Conservation (phyloP, 345 rosid genomes). For the Populus deltoides region DNA sequence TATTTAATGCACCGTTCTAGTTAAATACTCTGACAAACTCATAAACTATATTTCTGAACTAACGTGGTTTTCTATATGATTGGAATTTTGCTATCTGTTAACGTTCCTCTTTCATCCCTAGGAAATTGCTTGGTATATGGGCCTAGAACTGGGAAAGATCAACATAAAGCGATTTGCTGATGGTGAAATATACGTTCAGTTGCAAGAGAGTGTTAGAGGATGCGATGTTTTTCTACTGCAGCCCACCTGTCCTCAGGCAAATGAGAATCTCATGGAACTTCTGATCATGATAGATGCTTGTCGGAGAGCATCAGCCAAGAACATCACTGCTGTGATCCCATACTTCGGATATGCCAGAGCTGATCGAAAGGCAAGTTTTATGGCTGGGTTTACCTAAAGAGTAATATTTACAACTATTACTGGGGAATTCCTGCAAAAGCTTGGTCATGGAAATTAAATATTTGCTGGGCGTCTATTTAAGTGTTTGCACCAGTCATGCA, state of each 20-base stretch:
- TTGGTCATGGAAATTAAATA: background rate
- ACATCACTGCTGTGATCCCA: conserved; percentile 90
- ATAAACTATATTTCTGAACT: background rate
- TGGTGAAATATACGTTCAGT: conserved; percentile 92
- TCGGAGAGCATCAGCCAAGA: conserved; percentile 89
- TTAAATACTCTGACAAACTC: background rate
- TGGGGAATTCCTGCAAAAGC: background rate
- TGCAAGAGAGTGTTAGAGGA: conserved; percentile 96
- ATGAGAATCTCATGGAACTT: conserved; percentile 96
- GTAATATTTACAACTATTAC: background rate
- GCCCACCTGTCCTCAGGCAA: conserved; percentile 94
- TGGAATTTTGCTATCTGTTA: background rate
- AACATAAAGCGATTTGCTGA: conserved; percentile 89
- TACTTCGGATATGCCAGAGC: conserved; percentile 98
- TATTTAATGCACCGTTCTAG: too few species aligned
- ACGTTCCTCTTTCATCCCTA: conserved; percentile 12
- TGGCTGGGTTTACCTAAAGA: background rate
- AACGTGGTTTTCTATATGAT: background rate
- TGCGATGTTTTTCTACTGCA: conserved; percentile 89
- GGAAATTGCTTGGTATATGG: conserved; percentile 93
- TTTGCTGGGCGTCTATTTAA: too few species aligned
- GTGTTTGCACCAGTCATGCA: background rate
- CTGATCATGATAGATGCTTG: conserved; percentile 95
- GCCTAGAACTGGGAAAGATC: conserved; percentile 85
- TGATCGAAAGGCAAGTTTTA: conserved; percentile 70